phyloP scores from a whole-genome alignment of 352 stramenopile genomes.

The Globisporangium paroecandrum region DNA sequence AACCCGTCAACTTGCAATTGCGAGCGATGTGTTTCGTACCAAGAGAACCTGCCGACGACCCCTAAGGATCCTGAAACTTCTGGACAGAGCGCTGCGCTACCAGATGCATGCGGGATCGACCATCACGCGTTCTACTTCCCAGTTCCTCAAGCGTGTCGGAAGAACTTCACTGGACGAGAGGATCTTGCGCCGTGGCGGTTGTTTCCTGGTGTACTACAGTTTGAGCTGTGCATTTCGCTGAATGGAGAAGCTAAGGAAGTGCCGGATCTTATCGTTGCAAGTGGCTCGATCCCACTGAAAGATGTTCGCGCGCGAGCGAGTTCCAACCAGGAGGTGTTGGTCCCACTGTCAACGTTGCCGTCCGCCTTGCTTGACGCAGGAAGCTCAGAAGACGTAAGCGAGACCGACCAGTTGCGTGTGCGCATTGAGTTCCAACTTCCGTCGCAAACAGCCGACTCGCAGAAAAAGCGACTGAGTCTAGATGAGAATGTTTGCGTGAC shows the following conservation, averaged over 20 bases:
- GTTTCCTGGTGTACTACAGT: slow-evolving; percentile 68
- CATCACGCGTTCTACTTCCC: slow-evolving; percentile 84
- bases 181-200: slow-evolving; percentile 74
- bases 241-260: slow-evolving; percentile 66
- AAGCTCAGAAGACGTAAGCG: slow-evolving; percentile 13
- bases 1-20: slow-evolving; percentile 46
- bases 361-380: slow-evolving; percentile 3
- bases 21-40: slow-evolving; percentile 38
- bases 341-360: slow-evolving; percentile 37
- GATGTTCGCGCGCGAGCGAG: slow-evolving; percentile 25
- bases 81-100: neutral
- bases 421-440: slow-evolving; percentile 39
- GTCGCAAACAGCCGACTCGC: neutral
- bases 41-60: slow-evolving; percentile 10
- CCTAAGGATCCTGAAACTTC: neutral
- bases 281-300: slow-evolving; percentile 43
- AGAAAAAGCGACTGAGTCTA: slow-evolving; percentile 9
- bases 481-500: slow-evolving; percentile 7
- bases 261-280: slow-evolving; percentile 63
- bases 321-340: slow-evolving; percentile 34
- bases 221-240: slow-evolving; percentile 72
- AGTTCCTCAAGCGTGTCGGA: slow-evolving; percentile 67
- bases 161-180: slow-evolving; percentile 72
- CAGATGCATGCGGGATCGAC: slow-evolving; percentile 53
- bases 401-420: slow-evolving; percentile 48